Base-by-base conservation (phyloP, 1,284 basidiomycete genomes). In the Ceratobasidium sp. region DNA sequence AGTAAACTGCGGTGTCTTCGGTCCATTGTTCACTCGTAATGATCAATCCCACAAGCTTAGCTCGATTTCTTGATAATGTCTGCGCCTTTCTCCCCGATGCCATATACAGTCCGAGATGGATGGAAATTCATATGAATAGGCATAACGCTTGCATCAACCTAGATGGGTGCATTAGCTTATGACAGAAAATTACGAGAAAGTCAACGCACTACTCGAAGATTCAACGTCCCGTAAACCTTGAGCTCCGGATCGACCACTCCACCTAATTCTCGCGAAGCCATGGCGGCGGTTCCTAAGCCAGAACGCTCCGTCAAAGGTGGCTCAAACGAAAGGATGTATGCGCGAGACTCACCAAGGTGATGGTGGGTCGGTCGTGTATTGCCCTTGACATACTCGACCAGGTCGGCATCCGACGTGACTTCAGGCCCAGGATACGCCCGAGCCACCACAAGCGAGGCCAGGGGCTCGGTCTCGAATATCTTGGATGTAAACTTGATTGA, bases 101-200 rank as follows among this genome's bases (percentile, higher is more conserved):
- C 80, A 57, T 80, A 81, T 10, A 77, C 72, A 31, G 78, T 73
- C 13, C 76, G 73, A 74, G 77, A 77, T n/a, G 77, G 69, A 69
- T 82, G 80, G 1, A 77, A 74, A 3, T 75, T 73, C 47, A 81
- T 65, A 29, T 77, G 76, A 31, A 78, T 68, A 1, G 80, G 80
- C 10, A 79, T 74, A 2, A 79, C 73, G 58, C 60, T 70, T 25
- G 71, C 65, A 45, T 75, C 73, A 8, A 70, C 69, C 64, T 67
- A 29, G 20, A 32, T 25, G 4, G 45, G 10, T 49, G 1, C 1
- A 43, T 29, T 32, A 47, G 38, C n/a, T 34, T 12, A 1, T 7
- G 2, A 8, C 22, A 15, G 3, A 25, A 2, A 15, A 45, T 2
- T 31, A 1, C 15, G 20, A 34, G 29, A 29, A 31, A 17, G n/a